Evolutionary conservation across 169 alveolate genomes (phyloP).

Genomic region (Eimeria sp.): DNA sequence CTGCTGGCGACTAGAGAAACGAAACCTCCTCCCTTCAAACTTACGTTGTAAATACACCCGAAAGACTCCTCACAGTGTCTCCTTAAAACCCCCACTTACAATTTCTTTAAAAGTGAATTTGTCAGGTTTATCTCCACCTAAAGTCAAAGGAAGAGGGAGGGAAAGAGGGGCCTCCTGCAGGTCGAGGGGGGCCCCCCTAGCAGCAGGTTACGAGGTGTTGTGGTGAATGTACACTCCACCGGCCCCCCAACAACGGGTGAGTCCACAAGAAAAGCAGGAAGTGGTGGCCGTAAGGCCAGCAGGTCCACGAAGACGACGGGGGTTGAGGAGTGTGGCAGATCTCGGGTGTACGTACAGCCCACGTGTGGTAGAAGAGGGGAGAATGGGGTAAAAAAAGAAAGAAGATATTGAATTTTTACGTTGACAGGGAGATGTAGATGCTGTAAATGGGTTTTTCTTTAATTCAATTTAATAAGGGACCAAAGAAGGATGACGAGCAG

Average conservation of each 20-base stretch:
- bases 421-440: neutral
- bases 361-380: neutral
- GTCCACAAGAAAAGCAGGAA: neutral
- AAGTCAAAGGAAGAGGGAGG: no score
- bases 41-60: neutral
- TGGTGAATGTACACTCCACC: constrained; percentile 2
- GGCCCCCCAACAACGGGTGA: no score
- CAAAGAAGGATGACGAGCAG: neutral
- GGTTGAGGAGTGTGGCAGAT: neutral
- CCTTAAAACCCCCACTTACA: no score
- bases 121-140: neutral
- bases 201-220: neutral
- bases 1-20: neutral
- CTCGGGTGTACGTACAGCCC: constrained; percentile 22
- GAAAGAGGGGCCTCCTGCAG: neutral
- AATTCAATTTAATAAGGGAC: neutral
- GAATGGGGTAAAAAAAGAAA: neutral
- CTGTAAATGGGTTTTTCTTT: neutral
- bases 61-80: neutral
- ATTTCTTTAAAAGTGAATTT: no score
- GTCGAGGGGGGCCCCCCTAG: neutral
- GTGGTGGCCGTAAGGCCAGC: neutral
- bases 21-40: no score
- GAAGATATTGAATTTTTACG: neutral
- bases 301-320: neutral